Percentiles rank a stretch among this genome's conserved stretches.
Evolutionary conservation across 2,329 filamentous ascomycete genomes (phyloP).

Genomic region (Exophiala calicioides): DNA sequence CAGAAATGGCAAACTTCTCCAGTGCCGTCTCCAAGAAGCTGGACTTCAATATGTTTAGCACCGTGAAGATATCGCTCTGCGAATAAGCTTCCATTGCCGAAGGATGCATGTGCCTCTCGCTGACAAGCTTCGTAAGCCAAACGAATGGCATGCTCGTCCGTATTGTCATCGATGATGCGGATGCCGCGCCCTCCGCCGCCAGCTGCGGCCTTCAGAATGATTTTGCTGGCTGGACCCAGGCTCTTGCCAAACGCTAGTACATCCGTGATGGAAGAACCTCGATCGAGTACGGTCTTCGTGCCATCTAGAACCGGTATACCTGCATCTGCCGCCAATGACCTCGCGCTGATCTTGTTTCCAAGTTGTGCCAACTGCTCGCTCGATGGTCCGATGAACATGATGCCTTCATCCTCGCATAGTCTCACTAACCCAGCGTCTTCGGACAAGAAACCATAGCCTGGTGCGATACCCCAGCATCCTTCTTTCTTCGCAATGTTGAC

Average conservation of each 20-base stretch:
- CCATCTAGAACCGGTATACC: conserved; percentile 94
- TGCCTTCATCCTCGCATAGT: conserved; percentile 88
- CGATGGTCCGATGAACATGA: conserved; percentile 93
- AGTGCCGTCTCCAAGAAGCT: conserved; percentile 94
- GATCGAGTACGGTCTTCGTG: conserved; percentile 82
- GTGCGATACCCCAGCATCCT: conserved; percentile 95
- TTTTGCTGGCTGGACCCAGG: conserved; percentile 55
- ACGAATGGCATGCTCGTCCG: conserved; percentile 67
- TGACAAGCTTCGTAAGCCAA: conserved; percentile 86
- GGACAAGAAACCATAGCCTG: conserved; percentile 95
- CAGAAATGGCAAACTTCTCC: conserved; percentile 97
- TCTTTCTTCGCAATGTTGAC: conserved; percentile 96
- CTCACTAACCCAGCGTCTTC: conserved; percentile 96
- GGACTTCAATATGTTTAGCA: conserved; percentile 99
- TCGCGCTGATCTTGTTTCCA: conserved; percentile 96
- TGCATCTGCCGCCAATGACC: conserved; percentile 81
- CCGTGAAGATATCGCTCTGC: conserved; percentile 97
- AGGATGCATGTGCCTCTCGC: conserved; percentile 94
- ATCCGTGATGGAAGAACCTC: conserved; percentile 92
- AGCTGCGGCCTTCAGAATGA: conserved; percentile 99
- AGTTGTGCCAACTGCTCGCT: conserved; percentile 88
- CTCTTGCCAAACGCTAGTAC: conserved; percentile 70
- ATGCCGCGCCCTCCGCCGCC: conserved; percentile 98
- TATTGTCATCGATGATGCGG: conserved; percentile 91
- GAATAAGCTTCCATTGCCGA: conserved; percentile 97